Conservation (phyloP, 345 rosid genomes). For the Corymbia maculata region DNA sequence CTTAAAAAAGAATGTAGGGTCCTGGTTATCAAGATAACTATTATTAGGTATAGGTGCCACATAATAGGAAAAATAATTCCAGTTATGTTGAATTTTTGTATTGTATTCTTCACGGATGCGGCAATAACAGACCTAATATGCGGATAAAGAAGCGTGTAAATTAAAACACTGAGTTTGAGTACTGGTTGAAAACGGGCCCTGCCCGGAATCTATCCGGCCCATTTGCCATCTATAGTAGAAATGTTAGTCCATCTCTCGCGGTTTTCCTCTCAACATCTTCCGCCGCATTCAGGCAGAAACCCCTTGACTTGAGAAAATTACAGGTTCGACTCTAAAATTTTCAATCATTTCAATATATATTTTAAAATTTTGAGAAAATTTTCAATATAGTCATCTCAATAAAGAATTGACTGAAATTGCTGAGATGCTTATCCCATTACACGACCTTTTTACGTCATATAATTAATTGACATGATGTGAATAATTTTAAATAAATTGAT, state of each 20-base stretch:
- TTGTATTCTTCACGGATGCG: background rate
- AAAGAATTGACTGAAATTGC: background rate
- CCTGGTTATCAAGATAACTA: too few relatives aligned
- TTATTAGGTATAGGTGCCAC: too few relatives aligned
- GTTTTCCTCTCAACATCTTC: background rate
- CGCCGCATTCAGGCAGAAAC: background rate
- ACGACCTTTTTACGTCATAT: background rate
- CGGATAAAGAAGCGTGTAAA: background rate
- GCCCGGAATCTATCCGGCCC: background rate
- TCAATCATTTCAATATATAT: background rate
- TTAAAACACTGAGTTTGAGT: background rate
- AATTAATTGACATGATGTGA: background rate
- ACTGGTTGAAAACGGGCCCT: background rate
- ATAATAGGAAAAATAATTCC: background rate
- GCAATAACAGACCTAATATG: background rate
- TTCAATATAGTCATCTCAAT: background rate
- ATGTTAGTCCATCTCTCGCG: background rate
- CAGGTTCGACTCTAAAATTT: background rate
- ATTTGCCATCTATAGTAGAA: background rate
- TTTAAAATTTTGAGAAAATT: background rate
- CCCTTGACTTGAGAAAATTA: background rate
- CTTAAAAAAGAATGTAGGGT: too few relatives aligned
- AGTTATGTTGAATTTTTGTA: background rate
- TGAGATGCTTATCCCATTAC: fast-evolving
- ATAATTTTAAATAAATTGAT: background rate